Percentiles rank a stretch among this genome's conserved stretches.
Evolutionary conservation across 257 asterid genomes (phyloP).

Genomic region (Rauvolfia tetraphylla): DNA sequence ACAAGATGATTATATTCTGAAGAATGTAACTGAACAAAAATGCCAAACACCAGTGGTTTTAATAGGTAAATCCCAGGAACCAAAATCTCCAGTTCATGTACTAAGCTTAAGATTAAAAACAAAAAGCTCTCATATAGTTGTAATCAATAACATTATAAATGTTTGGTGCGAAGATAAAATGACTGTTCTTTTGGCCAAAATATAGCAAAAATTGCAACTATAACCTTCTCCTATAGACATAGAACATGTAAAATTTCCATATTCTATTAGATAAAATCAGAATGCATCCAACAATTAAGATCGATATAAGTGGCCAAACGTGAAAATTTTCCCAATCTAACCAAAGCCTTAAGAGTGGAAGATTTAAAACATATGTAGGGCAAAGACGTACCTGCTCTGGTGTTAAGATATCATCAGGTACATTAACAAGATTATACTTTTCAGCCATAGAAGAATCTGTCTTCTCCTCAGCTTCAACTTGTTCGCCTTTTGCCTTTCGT

Average conservation of each 20-base stretch:
- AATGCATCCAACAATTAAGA: conserved; percentile 6
- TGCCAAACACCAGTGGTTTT: not conserved
- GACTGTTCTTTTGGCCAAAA: not conserved
- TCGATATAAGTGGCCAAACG: not conserved
- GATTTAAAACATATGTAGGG: not conserved
- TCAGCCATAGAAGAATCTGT: conserved; percentile 57
- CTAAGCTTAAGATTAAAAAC: not conserved
- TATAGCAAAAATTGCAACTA: not conserved
- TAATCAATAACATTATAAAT: not conserved
- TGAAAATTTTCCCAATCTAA: not conserved
- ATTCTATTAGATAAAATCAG: not conserved
- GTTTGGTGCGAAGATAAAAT: not conserved
- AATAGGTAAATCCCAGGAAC: not conserved
- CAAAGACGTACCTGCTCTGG: conserved; percentile 68
- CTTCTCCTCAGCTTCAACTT: conserved; percentile 67
- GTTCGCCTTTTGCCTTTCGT: conserved; percentile 94
- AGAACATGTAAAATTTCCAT: not conserved
- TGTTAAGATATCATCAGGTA: conserved; percentile 75
- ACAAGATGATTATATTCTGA: not conserved
- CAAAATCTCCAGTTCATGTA: not conserved
- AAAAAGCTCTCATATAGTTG: not conserved
- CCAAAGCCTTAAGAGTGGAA: not conserved
- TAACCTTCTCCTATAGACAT: not conserved
- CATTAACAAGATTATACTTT: conserved; percentile 63
- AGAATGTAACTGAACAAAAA: not conserved